Base-by-base conservation (phyloP, 2,329 filamentous ascomycete genomes). In the Microdochium nivale region DNA sequence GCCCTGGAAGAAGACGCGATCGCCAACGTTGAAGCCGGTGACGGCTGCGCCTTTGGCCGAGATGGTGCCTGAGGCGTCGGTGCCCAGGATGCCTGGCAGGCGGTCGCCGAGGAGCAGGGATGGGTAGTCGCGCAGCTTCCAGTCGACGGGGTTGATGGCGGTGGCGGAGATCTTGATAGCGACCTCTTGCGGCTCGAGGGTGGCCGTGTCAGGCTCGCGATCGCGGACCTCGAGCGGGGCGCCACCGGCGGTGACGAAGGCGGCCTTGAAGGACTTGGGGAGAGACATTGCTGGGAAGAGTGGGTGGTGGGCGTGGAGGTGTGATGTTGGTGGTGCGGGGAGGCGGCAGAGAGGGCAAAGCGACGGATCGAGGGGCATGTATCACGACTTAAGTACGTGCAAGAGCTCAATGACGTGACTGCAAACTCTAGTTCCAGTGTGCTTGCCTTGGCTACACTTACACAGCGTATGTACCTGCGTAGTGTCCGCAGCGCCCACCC, bases 91-190 rank as follows among this genome's bases (percentile, higher is more conserved):
- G n/a, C 50, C 50, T 13, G 57, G 57, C n/a, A 44, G 40, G 16
- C 19, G 10, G 46, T 44, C 56, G 1, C 58, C 43, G 2, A 52
- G 48, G 27, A 61, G 48, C 40, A 65, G 60, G 13, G 56, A 14
- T 2, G 61, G 58, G 23, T 60, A 55, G 53, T 61, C 59, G 23
- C 66, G 64, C 3, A 67, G 58, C 52, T 69, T 69, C 61, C 65
- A 67, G 56, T 69, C 67, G 3, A 67, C 51, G 50, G 60, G 53
- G 66, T 68, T 69, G 46, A 68, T 63, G 9, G 66, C 65, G 1
- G 65, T 62, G 1, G 62, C 60, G 14, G 50, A 54, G 44, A 55
- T 55, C 52, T 52, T 54, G 47, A 55, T 51, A 23, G 33, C 54
- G 25, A 55, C 52, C 50, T 54, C 54, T 10, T 49, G 48, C 10